phyloP scores from a whole-genome alignment of 2,329 filamentous ascomycete genomes.

The Botrytis paeoniae region DNA sequence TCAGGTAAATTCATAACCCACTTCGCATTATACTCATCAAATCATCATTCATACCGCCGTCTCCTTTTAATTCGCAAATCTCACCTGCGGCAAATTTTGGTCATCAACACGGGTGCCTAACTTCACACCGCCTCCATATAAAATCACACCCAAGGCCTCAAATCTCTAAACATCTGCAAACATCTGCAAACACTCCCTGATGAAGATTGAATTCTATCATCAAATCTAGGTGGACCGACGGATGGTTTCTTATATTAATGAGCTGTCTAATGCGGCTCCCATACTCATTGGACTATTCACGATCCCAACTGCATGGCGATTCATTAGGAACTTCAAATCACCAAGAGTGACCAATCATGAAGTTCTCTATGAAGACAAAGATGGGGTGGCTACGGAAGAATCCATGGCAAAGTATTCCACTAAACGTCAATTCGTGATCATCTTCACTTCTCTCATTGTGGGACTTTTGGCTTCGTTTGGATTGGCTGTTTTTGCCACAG shows the following conservation, averaged over 20 bases:
- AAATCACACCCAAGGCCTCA: neutral
- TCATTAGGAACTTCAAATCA: constrained; percentile 25
- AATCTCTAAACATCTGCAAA: neutral
- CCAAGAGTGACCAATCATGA: constrained; percentile 22
- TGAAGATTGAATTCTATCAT: neutral
- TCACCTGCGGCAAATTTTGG: neutral
- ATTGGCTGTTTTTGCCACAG: constrained; percentile 50
- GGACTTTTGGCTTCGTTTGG: constrained; percentile 56
- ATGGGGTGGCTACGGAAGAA: constrained; percentile 65
- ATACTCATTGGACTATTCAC: constrained; percentile 26
- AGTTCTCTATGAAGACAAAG: constrained; percentile 59
- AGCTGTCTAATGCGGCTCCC: constrained; percentile 17
- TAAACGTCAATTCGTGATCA: constrained; percentile 50
- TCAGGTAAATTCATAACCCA: neutral
- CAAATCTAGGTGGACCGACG: constrained; percentile 15
- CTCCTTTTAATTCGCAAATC: neutral
- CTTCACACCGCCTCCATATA: constrained; percentile 10
- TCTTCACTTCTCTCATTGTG: constrained; percentile 49
- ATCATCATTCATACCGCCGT: neutral
- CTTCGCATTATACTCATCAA: neutral
- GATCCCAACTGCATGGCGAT: constrained; percentile 26
- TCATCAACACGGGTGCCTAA: constrained; percentile 4
- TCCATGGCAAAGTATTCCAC: constrained; percentile 60
- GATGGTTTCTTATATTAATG: constrained; percentile 14
- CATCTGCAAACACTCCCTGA: neutral